Base-by-base conservation (phyloP, 1,139 yeast species). In the Kodamaea suecica region DNA sequence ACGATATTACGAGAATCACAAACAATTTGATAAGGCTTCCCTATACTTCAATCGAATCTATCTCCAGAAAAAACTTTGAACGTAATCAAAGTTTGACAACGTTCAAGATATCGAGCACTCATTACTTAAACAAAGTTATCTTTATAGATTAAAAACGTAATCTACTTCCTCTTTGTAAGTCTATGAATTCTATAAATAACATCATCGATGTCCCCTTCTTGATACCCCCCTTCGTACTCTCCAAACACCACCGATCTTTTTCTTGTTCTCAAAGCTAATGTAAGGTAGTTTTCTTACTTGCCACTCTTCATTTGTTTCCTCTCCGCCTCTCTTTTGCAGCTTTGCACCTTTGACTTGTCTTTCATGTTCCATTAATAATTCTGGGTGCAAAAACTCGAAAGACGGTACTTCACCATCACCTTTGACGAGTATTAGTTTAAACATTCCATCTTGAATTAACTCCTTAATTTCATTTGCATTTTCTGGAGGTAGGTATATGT, bases 211-310 rank as follows among this genome's bases (percentile, higher is more conserved):
- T 12, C 48, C 41, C 31, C 78, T 60, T 57, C 86, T 67, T 59
- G 65, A 62, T n/a, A 81, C 73, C 46, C 81, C 82, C 42, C 84
- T 61, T 41, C 94, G 60, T 1, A 76, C 71, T 45, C 74, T 76
- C 76, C 84, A 76, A 1, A 73, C 73, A 31, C 80, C 82, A 21
- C 84, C 82, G 6, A 80, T 67, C 36, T 61, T 66, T 23, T 67
- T 71, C 32, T 58, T 63, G 17, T 58, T 63, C 30, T 66, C 70
- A 39, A 69, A 70, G n/a, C 76, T 67, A 1, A 81, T 59, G 47
- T 71, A 80, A 0, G 87, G 86, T 5, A 72, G 40, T 6, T 44
- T 44, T 15, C 17, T 24, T 6, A 31, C 27, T 46, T 43, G 23
- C 33, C 47, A 28, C 26, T 36, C 41, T 32, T 37, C 39, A 14